Conservation (phyloP, 331 rosid genomes). For the Prunus yedoensis region DNA sequence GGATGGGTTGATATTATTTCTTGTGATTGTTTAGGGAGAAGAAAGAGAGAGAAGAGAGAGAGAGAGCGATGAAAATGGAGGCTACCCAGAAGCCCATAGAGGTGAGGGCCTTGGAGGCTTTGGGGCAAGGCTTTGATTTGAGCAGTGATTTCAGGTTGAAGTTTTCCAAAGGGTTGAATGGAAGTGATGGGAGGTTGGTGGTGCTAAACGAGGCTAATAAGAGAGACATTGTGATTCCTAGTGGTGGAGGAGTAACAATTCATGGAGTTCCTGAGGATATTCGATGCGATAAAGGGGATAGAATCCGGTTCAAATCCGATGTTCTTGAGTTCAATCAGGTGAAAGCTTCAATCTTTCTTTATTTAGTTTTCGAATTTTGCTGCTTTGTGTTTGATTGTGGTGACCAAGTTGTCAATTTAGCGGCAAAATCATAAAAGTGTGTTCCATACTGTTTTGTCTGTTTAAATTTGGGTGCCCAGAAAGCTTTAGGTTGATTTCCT, state of each 20-base stretch:
- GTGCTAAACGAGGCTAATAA: conserved; percentile 59
- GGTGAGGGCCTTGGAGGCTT: conserved; percentile 64
- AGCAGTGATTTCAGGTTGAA: conserved; percentile 80
- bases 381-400: too few relatives aligned
- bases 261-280: conserved; percentile 77
- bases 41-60: not conserved
- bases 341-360: too few relatives aligned
- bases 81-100: conserved; percentile 40
- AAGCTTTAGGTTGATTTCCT: not conserved
- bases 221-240: conserved; percentile 80
- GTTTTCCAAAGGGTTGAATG: conserved; percentile 63
- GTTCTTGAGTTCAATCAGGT: conserved; percentile 40
- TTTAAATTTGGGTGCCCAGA: too few relatives aligned
- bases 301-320: conserved; percentile 87
- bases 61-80: conserved; percentile 32
- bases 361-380: too few relatives aligned
- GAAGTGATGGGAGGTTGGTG: conserved; percentile 53
- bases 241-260: conserved; percentile 52
- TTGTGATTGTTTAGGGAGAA: not conserved
- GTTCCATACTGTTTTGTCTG: too few relatives aligned
- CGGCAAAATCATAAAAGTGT: too few relatives aligned
- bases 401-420: too few relatives aligned
- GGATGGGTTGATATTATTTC: conserved; percentile 5
- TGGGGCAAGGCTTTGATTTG: conserved; percentile 89
- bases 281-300: conserved; percentile 90